phyloP scores from a whole-genome alignment of 805 yeast genomes.

The Suhomyces tanzawaensis region DNA sequence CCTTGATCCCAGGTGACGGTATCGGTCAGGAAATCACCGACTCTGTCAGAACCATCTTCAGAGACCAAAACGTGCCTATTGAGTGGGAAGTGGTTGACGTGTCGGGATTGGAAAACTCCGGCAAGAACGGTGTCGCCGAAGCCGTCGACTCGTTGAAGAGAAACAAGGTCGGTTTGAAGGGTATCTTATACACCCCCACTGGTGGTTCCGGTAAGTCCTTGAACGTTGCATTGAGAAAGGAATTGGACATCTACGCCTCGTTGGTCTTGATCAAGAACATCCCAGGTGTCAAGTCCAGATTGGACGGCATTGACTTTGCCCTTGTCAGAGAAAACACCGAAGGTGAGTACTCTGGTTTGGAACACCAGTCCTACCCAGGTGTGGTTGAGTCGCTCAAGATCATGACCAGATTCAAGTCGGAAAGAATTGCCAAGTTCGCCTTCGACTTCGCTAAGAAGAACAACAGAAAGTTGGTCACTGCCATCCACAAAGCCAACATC shows the following conservation, averaged over 20 bases:
- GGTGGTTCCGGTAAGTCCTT: conserved; percentile 76
- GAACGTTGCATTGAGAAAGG: conserved; percentile 95
- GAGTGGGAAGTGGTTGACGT: conserved; percentile 75
- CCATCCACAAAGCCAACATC: conserved; percentile 98
- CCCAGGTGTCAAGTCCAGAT: conserved; percentile 90
- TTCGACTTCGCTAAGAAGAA: conserved; percentile 92
- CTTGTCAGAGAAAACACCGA: conserved; percentile 98
- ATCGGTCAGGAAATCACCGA: conserved; percentile 94
- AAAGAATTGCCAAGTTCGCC: conserved; percentile 96
- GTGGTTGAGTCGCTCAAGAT: conserved; percentile 96
- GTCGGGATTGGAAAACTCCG: conserved; percentile 48
- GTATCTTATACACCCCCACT: conserved; percentile 89
- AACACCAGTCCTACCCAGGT: conserved; percentile 96
- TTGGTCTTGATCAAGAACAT: conserved; percentile 90
- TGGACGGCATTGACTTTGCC: conserved; percentile 86
- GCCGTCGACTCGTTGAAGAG: conserved; percentile 90
- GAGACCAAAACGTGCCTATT: conserved; percentile 83
- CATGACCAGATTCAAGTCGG: conserved; percentile 91
- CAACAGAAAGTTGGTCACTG: conserved; percentile 89
- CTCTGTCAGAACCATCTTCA: conserved; percentile 87
- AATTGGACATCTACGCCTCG: conserved; percentile 92
- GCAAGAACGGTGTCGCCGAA: conserved; percentile 67
- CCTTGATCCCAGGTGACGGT: conserved; percentile 98
- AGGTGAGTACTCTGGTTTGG: conserved; percentile 98
- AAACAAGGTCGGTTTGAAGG: conserved; percentile 96